Base-by-base conservation (phyloP, 2,329 filamentous ascomycete species). In the Aschersonia sp. region DNA sequence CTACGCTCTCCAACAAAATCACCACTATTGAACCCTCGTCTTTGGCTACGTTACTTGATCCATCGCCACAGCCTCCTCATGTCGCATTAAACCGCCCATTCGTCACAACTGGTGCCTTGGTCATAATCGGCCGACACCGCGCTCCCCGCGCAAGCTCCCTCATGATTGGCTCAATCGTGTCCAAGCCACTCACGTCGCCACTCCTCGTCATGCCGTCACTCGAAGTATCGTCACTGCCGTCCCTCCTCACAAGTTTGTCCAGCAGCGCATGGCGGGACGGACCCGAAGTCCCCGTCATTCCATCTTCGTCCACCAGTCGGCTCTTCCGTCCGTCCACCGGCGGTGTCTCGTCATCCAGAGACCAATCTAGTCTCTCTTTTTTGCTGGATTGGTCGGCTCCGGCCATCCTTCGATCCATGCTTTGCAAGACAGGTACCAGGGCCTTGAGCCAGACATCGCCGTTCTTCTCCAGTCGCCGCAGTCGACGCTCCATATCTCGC, bases 401-500 rank as follows among this genome's bases (percentile, higher is more conserved):
- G 43, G 53, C 58, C 29, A 70, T 55, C 5, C 59, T 61, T 29
- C 61, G 58, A 53, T 68, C 66, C 32, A 74, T 59, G 32, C 64
- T 67, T 37, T 71, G 65, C 40, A 74, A 58, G 4, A 74, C 60
- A 4, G 70, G 67, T 2, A 68, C 58, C 30, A 75, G 55, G 2
- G 69, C 65, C 11, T 64, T 60, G 41, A 70, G 56, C 65, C 68
- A 69, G 4, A 68, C 57, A 40, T 74, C 69, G 41, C 68, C 66
- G 45, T 70, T 69, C 12, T 63, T 61, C 57, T 76, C 72, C 2
- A 75, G 61, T 12, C 62, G 60, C 6, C 65, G 63, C 10, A 75
- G 56, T 1, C 72, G 66, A 9, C 62, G 62, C 51, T 73, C 70
- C 58, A 74, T 67, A 40, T 76, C 72, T 30, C 62, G 62, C 12